Percentiles rank a stretch among this genome's conserved stretches.
Conservation (phyloP, 2,329 filamentous ascomycete species). For the Aspergillus sp. region DNA sequence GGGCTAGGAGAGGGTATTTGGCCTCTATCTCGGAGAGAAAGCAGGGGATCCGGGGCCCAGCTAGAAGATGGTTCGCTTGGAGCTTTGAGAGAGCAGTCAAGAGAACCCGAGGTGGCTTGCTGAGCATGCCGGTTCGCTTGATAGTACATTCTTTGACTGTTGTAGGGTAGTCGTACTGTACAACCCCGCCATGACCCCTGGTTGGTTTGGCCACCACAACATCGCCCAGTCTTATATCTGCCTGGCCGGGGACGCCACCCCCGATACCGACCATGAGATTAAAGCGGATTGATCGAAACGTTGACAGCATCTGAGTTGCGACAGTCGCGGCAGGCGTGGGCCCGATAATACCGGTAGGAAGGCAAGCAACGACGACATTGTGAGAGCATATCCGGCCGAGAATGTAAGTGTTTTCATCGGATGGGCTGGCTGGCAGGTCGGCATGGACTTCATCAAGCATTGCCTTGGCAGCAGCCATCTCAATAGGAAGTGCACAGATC, state of each 20-base stretch:
- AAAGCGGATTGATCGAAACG: conserved; percentile 1
- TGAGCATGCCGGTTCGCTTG: not conserved
- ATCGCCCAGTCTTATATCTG: conserved; percentile 21
- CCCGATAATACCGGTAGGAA: conserved; percentile 2
- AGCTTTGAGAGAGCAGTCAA: not conserved
- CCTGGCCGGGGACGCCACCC: conserved; percentile 13
- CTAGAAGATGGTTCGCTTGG: not conserved
- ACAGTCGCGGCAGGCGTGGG: not conserved
- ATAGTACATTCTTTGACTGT: not conserved
- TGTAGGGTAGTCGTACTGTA: conserved; percentile 3
- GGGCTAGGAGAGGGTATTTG: not conserved
- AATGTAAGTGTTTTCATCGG: conserved; percentile 15
- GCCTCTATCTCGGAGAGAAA: not conserved
- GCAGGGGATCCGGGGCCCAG: not conserved
- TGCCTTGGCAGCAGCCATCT: conserved; percentile 17
- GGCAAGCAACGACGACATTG: conserved; percentile 19
- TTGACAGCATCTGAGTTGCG: not conserved
- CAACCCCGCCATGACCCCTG: not conserved
- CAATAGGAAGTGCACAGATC: conserved; percentile 18
- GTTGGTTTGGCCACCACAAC: conserved; percentile 22
- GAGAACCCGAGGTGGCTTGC: not conserved
- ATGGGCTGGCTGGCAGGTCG: not conserved
- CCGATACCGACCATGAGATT: conserved; percentile 16
- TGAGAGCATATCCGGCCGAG: conserved; percentile 20
- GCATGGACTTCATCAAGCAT: conserved; percentile 16